Evolutionary conservation across 2,329 filamentous ascomycete species (phyloP).

Genomic region (Metarhizium robertsii): DNA sequence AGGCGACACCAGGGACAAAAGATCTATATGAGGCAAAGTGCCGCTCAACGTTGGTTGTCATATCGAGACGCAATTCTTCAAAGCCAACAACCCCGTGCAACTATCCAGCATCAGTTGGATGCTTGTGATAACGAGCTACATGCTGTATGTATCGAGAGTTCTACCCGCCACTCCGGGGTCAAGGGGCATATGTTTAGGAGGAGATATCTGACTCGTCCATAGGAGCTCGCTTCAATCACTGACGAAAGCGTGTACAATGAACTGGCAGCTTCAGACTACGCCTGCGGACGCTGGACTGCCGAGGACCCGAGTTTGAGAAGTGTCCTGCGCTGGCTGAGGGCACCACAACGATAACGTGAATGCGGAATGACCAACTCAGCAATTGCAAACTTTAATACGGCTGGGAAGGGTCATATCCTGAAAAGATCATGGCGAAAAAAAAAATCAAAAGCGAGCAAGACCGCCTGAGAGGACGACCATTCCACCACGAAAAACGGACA

Average conservation of each 20-base stretch:
- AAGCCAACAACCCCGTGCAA: constrained; percentile 37
- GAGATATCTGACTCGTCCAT: not conserved
- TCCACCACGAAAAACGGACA: not conserved
- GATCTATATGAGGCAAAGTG: constrained; percentile 52
- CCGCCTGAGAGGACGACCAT: not conserved
- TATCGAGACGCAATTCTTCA: constrained; percentile 44
- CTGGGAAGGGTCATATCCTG: not conserved
- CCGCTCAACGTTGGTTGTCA: constrained; percentile 50
- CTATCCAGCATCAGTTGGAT: constrained; percentile 38
- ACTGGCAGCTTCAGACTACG: constrained; percentile 41
- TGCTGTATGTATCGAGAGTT: constrained; percentile 32
- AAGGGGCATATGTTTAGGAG: not conserved
- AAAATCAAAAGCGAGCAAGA: not conserved
- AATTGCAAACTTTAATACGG: not conserved
- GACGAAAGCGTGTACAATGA: constrained; percentile 51
- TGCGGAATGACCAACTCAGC: not conserved
- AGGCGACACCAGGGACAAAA: constrained; percentile 56
- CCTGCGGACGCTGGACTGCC: constrained; percentile 50
- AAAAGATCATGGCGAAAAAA: not conserved
- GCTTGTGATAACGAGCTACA: constrained; percentile 49
- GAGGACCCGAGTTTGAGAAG: constrained; percentile 51
- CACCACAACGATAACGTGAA: constrained; percentile 15
- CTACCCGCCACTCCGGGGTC: not conserved
- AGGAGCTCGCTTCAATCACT: constrained; percentile 50
- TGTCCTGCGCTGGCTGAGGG: constrained; percentile 49